Percentiles rank a stretch among this genome's conserved stretches.
phyloP scores from a whole-genome alignment of 129 eudicot genomes.

The Ambrosia trifida region DNA sequence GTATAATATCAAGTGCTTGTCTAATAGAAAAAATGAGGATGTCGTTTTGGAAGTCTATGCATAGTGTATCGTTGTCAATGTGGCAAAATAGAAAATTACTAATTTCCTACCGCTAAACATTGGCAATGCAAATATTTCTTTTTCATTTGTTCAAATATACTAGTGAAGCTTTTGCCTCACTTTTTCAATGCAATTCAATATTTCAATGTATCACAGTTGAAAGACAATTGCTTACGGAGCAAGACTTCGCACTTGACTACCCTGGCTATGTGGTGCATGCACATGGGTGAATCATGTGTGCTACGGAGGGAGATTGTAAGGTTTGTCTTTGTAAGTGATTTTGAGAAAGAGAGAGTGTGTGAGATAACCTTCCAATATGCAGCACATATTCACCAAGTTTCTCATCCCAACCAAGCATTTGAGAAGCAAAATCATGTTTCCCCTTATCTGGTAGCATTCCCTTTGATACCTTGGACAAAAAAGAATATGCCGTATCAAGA shows the following conservation, averaged over 20 bases:
- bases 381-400: constrained; percentile 44
- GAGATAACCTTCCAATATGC: constrained; percentile 67
- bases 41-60: constrained; percentile 4
- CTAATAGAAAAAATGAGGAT: constrained; percentile 15
- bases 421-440: constrained; percentile 41
- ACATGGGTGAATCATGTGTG: constrained; percentile 4
- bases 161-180: not conserved
- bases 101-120: constrained; percentile 6
- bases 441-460: constrained; percentile 57
- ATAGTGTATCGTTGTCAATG: not conserved
- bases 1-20: not conserved
- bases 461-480: constrained; percentile 49
- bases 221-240: not conserved
- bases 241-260: constrained; percentile 18
- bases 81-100: constrained; percentile 7
- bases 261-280: not conserved
- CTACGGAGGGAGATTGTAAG: constrained; percentile 7
- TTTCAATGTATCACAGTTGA: not conserved
- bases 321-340: constrained; percentile 3
- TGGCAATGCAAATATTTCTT: constrained; percentile 7
- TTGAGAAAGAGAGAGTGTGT: constrained; percentile 5
- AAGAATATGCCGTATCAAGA: constrained; percentile 72
- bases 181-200: not conserved
- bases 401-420: constrained; percentile 47
- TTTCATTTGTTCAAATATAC: not conserved